These are phyloP conservation scores for Neobulgaria alba DNA, from an alignment of 2,329 filamentous ascomycete genomes.

Conservation along the genomic window DNA sequence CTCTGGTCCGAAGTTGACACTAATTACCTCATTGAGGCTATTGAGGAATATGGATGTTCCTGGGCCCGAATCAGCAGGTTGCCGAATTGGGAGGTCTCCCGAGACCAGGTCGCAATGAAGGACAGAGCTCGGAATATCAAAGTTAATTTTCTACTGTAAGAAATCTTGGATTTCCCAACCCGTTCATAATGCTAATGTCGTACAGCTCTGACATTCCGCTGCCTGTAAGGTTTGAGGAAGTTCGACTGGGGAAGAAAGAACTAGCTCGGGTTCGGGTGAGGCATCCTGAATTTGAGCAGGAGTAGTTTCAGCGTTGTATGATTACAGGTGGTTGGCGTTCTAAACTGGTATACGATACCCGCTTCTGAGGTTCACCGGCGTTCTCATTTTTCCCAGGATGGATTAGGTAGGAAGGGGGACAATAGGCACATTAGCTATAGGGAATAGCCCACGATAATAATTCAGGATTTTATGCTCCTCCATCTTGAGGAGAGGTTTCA, in stretches of 20 bases:
- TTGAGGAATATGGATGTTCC: constrained; percentile 35
- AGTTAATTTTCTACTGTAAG: constrained; percentile 35
- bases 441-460: too few relatives aligned
- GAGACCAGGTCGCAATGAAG: constrained; percentile 43
- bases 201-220: constrained; percentile 21
- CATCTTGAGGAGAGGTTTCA: too few relatives aligned
- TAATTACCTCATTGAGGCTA: constrained; percentile 38
- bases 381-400: too few relatives aligned
- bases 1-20: constrained; percentile 34
- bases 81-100: constrained; percentile 26
- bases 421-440: too few relatives aligned
- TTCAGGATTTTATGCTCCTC: too few relatives aligned
- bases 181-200: not conserved
- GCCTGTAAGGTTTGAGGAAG: constrained; percentile 35
- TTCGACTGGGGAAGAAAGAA: constrained; percentile 35
- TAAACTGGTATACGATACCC: too few relatives aligned
- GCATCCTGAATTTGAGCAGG: constrained; percentile 15
- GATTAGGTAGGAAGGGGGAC: too few relatives aligned
- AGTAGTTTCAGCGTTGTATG: too few relatives aligned
- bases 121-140: constrained; percentile 47
- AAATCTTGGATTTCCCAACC: constrained; percentile 5
- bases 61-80: constrained; percentile 37
- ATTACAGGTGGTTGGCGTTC: too few relatives aligned
- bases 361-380: too few relatives aligned
- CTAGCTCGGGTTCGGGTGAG: constrained; percentile 26